Base-by-base conservation (phyloP, 2,329 filamentous ascomycete species). In the Pyrenochaeta sp. region DNA sequence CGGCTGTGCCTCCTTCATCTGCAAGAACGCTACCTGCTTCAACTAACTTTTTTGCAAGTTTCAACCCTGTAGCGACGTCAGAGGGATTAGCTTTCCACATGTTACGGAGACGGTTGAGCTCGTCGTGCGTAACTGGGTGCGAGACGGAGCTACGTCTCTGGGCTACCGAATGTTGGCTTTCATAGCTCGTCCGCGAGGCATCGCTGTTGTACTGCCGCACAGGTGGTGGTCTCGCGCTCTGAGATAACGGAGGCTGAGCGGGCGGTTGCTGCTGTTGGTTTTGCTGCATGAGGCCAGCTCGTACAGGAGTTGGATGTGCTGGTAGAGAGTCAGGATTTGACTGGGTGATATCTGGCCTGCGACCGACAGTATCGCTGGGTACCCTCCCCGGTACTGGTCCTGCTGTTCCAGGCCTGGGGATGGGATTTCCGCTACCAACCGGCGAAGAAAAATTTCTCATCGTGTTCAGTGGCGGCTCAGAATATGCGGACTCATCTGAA, bases 1-100 rank as follows among this genome's bases (percentile, higher is more conserved):
- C 92, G 8, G 87, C 85, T 25, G 90, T 88, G 8, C 88, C 86
- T 68, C 89, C 89, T 37, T 93, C 89, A 65, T 92, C 91, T 2
- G 92, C 87, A 1, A 99, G 84, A 5, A 91, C 87, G 12, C 89
- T 88, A 0, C 92, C 88, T 1, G 94, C 95, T 79, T 97, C 93
- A 1, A 96, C 88, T 5, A 97, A 82, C 68, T 90, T 92, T 79
- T 93, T 94, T 0, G 91, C 93, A 19, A 97, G 83, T 9, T 83
- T 81, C 54, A 99, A 81, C 13, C 91, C 90, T 2, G 88, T 85
- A 46, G 85, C 85, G 61, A 90, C 86, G 65, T 97, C 92, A 30
- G 84, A 83, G 0, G 93, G 88, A 59, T 93, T 91, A 27, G 82
- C 82, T 73, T 90, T 91, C 62, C 91, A 88, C 6, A 82, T 80